Conservation (phyloP, 75 land plant species). For the Sequoiadendron giganteum region DNA sequence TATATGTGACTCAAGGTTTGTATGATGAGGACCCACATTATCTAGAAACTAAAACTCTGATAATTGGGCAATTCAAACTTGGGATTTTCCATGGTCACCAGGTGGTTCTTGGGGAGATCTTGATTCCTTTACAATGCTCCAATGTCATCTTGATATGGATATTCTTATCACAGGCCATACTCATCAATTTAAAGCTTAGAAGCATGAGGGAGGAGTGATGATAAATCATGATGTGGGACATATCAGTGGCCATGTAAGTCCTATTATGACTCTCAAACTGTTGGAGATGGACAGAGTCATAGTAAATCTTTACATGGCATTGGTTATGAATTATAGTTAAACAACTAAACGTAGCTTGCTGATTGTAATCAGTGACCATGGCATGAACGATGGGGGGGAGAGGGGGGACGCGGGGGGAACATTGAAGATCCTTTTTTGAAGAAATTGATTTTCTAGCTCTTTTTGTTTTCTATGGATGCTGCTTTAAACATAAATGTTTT, state of each 20-base stretch:
- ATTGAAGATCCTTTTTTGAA: too few species aligned
- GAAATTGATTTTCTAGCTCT: too few species aligned
- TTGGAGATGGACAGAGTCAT: constrained; percentile 86
- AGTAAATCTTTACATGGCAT: constrained; percentile 38
- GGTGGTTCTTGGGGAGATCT: constrained; percentile 96
- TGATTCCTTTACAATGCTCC: constrained; percentile 94
- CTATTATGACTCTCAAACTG: constrained; percentile 75
- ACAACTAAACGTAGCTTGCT: constrained; percentile 46
- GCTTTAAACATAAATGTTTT: too few species aligned
- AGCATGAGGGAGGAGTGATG: constrained; percentile 97
- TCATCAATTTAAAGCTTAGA: constrained; percentile 94
- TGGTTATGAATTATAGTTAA: constrained; percentile 11
- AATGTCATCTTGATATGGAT: constrained; percentile 90
- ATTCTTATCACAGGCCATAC: constrained; percentile 93
- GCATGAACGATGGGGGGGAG: too few species aligned
- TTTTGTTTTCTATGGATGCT: too few species aligned
- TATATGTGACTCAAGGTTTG: constrained; percentile 82
- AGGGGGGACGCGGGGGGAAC: too few species aligned
- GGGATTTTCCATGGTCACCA: constrained; percentile 98
- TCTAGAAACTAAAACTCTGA: constrained; percentile 88
- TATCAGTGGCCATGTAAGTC: constrained; percentile 18
- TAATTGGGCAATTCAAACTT: constrained; percentile 91
- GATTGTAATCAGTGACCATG: constrained; percentile 24
- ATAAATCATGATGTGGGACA: constrained; percentile 41
- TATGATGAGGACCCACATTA: constrained; percentile 88